Conservation (phyloP, 2,329 filamentous ascomycete species). For the Neopestalotiopsis sp. region DNA sequence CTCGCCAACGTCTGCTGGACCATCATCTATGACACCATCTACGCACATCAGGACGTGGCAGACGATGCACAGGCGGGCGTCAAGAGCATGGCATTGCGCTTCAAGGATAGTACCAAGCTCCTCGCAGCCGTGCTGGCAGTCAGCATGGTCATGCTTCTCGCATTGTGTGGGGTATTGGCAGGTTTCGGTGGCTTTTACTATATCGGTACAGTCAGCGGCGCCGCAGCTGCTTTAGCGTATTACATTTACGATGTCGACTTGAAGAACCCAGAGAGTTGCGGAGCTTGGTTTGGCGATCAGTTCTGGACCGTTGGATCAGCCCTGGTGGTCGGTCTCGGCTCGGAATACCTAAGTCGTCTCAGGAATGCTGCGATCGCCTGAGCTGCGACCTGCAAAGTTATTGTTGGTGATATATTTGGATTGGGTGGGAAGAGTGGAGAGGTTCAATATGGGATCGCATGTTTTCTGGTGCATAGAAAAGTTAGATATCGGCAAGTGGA, state of each 20-base stretch:
- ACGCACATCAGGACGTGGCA: conserved; percentile 39
- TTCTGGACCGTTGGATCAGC: neutral
- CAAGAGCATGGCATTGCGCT: conserved; percentile 47
- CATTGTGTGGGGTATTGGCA: neutral
- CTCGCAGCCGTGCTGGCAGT: conserved; percentile 11
- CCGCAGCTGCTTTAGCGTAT: neutral
- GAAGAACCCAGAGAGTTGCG: neutral
- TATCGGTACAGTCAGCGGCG: neutral
- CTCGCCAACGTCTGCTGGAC: conserved; percentile 36
- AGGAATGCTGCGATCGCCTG: neutral
- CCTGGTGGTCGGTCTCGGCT: neutral
- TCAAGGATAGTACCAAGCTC: conserved; percentile 18
- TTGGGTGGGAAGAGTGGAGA: too few species aligned
- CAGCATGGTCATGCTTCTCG: conserved; percentile 5
- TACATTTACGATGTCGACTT: conserved; percentile 5
- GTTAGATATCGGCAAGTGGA: too few species aligned
- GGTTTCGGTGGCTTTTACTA: neutral
- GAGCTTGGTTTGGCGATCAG: conserved; percentile 6
- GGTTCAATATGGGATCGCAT: too few species aligned
- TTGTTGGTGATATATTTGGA: too few species aligned
- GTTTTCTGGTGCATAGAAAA: too few species aligned
- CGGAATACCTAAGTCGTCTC: neutral
- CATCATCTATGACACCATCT: conserved; percentile 42
- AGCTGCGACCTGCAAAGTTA: neutral
- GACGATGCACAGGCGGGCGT: conserved; percentile 39